Evolutionary conservation across 345 rosid species (phyloP).

Genomic region (Ailanthus altissimus): DNA sequence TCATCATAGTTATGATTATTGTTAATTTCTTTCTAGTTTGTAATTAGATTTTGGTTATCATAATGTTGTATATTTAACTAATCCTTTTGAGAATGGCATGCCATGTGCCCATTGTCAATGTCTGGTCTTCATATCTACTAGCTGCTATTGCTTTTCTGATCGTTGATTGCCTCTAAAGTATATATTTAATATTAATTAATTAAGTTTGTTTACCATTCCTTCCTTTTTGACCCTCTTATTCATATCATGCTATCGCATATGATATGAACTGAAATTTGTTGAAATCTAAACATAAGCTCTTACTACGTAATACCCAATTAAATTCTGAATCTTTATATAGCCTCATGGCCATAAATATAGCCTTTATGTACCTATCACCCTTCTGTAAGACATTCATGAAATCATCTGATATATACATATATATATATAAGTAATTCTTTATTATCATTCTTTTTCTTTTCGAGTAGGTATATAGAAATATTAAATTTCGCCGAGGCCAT

Average conservation of each 20-base stretch:
- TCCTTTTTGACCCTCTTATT: too few relatives aligned
- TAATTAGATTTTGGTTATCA: slow-evolving; percentile 22
- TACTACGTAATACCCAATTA: too few relatives aligned
- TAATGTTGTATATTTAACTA: slow-evolving; percentile 5
- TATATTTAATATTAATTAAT: neutral
- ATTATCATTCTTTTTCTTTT: too few relatives aligned
- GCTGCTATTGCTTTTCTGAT: neutral
- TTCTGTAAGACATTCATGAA: too few relatives aligned
- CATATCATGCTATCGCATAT: too few relatives aligned
- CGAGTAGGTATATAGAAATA: neutral
- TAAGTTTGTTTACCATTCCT: neutral
- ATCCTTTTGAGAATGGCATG: neutral
- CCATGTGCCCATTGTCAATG: slow-evolving; percentile 7
- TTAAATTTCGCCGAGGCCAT: neutral
- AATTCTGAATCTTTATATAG: too few relatives aligned
- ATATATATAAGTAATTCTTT: too few relatives aligned
- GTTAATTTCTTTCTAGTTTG: slow-evolving; percentile 7
- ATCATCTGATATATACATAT: too few relatives aligned
- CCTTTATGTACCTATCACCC: too few relatives aligned
- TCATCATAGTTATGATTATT: slow-evolving; percentile 14
- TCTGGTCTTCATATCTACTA: neutral
- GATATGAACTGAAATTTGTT: too few relatives aligned
- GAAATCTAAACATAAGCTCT: too few relatives aligned
- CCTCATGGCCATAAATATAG: too few relatives aligned
- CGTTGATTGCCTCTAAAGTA: neutral